Evolutionary conservation across 140 eudicot species (phyloP).

Genomic region (Flaveria floridana): DNA sequence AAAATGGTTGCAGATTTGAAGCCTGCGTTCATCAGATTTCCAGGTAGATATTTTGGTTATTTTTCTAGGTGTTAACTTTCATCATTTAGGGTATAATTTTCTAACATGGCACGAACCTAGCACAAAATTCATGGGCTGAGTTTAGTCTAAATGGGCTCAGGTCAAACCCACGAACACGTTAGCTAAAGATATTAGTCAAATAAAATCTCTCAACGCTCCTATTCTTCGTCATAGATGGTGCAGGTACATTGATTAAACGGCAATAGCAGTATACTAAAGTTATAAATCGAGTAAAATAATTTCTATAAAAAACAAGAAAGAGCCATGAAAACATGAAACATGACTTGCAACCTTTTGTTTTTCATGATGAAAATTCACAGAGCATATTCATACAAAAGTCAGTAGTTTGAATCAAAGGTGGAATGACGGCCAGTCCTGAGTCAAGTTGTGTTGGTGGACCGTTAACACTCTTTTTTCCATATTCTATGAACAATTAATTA

Average conservation of each 20-base stretch:
- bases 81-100: not conserved
- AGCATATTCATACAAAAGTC: not conserved
- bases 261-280: not conserved
- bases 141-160: not conserved
- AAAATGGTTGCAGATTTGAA: slow-evolving; percentile 65
- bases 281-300: not conserved
- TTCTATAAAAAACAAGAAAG: not conserved
- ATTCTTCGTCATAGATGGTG: not conserved
- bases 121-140: not conserved
- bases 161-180: not conserved
- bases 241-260: not conserved
- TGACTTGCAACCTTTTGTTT: not conserved
- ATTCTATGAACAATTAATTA: not conserved
- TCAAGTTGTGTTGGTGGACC: not conserved
- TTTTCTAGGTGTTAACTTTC: not conserved
- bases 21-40: slow-evolving; percentile 93
- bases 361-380: not conserved
- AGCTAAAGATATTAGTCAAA: not conserved
- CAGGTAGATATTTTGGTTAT: slow-evolving; percentile 49
- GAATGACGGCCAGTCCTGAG: not conserved
- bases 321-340: slow-evolving; percentile 11
- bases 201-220: not conserved
- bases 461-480: not conserved
- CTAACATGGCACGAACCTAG: not conserved
- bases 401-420: not conserved